Evolutionary conservation across 1,284 basidiomycete genomes (phyloP), one percentile per base, ranked within the genome.

Genomic region (Cronartium quercuum): DNA sequence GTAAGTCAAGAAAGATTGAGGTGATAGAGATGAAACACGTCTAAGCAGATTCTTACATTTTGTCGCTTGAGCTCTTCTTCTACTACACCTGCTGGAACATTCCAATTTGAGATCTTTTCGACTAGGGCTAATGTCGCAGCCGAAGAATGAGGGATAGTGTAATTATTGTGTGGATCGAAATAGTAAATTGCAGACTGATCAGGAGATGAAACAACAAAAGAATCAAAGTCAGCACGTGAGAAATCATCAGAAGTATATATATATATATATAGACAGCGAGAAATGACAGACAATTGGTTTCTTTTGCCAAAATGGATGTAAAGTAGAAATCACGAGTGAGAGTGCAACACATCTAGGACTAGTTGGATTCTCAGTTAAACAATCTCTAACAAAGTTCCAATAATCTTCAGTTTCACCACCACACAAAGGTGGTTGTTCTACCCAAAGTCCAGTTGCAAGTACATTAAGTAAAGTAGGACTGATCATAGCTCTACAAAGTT

Each of bases 371-470:
- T 98, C 95, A 0, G 94, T 98, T 71, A 98, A 90, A 61, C 92
- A 90, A 82, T 97, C 93, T 83, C 94, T 94, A 78, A 98, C 88
- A 82, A 97, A 99, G 24, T 91, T 87, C 78, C 88, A 88, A 82
- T 97, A 99, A 81, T 98, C 95, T 9, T 87, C 91, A 57, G 91
- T 92, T 83, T 97, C 94, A 12, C 94, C 94, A 79, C 94, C 94
- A 81, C 94, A 92, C 68, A 98, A 85, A 18, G 96, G 96, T 13
- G 93, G 92, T 60, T 87, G 86, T 82, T 99, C 95, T 73, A 90
- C 84, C 87, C 83, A 90, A 87, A 79, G 88, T 0, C 85, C 94
- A 35, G 87, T 89, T 6, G 91, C 91, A 71, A 98, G 87, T 89
- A 92, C 95, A 29, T 93, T 89, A 18, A 98, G 87, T 9, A 93